Percentiles rank a stretch among this genome's conserved stretches.
Evolutionary conservation across 805 yeast genomes (phyloP).

Genomic region (Schizosaccharomyces japonicus): DNA sequence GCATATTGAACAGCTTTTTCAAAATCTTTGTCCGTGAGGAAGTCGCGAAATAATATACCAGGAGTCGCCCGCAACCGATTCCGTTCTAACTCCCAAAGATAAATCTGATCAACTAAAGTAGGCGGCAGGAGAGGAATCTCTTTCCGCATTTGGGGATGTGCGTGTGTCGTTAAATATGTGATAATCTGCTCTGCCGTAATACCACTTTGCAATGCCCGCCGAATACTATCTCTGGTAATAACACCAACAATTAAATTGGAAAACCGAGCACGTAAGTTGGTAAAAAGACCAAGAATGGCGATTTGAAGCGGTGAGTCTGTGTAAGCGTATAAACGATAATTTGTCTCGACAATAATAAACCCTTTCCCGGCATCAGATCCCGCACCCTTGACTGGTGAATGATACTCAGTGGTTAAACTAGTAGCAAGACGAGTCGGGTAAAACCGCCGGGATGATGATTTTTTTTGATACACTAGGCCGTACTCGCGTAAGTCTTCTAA

Average conservation of each 20-base stretch:
- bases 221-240: conserved; percentile 72
- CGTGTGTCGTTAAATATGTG: conserved; percentile 69
- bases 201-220: conserved; percentile 65
- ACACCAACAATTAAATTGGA: conserved; percentile 84
- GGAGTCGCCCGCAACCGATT: conserved; percentile 72
- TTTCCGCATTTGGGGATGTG: conserved; percentile 69
- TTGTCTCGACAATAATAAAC: conserved; percentile 72
- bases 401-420: conserved; percentile 39
- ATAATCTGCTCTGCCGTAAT: conserved; percentile 89
- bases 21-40: conserved; percentile 53
- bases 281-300: conserved; percentile 73
- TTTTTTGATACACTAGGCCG: conserved; percentile 60
- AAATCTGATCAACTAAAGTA: conserved; percentile 88
- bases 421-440: conserved; percentile 84
- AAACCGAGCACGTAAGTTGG: conserved; percentile 62
- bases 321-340: conserved; percentile 50
- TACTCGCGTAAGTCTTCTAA: conserved; percentile 74
- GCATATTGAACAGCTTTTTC: conserved; percentile 54
- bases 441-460: conserved; percentile 30
- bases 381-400: conserved; percentile 12
- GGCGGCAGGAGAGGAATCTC: conserved; percentile 58
- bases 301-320: conserved; percentile 63
- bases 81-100: conserved; percentile 84
- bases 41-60: conserved; percentile 75
- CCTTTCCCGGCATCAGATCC: conserved; percentile 21